Evolutionary conservation across 495 filamentous ascomycete genomes (phyloP), one percentile per base, ranked within the genome.

Genomic region (Saxispiralis lemnorum): DNA sequence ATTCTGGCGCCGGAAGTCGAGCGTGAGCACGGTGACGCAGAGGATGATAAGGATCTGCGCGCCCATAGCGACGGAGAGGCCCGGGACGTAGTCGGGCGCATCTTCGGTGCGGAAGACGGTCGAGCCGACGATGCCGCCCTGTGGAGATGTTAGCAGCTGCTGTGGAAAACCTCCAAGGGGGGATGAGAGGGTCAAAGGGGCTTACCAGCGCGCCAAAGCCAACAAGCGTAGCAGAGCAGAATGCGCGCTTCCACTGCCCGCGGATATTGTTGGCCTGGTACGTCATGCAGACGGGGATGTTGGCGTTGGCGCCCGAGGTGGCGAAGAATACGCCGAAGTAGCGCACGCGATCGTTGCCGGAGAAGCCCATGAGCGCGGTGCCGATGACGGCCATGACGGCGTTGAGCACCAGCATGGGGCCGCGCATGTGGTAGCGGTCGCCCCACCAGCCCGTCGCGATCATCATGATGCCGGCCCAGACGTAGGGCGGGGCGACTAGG

Each of bases 261-360:
- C 73, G 72, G 51, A 78, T 66, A 46, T 79, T 79, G 55, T 77
- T 78, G 7, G 72, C 68, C 53, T 80, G 75, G 52, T 76, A 78
- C 0, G 73, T 66, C 66, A 80, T 62, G 35, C 64, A 49, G 13
- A 58, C 56, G 5, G 70, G 76, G 31, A 77, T 67, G 53, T 78
- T 79, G 13, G 73, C 64, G 56, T 79, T 80, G 36, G 65, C 64
- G 12, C 69, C 69, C 2, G 70, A 69, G 1, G 71, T 73, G 28
- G 67, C 65, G 31, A 80, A 58, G 63, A 80, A 82, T 17, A 76
- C 69, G 31, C 76, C 76, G 40, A 76, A 70, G 55, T 79, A 81
- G 28, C 71, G 71, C 7, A 65, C 67, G 9, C 61, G 66, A 16
- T 64, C 49, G 45, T 61, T 64, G 11, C 52, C 44, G 24, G 63